These are phyloP conservation scores for Cutaneotrichosporon sp. DNA, from an alignment of 1,284 basidiomycete genomes.

Conservation along the genomic window DNA sequence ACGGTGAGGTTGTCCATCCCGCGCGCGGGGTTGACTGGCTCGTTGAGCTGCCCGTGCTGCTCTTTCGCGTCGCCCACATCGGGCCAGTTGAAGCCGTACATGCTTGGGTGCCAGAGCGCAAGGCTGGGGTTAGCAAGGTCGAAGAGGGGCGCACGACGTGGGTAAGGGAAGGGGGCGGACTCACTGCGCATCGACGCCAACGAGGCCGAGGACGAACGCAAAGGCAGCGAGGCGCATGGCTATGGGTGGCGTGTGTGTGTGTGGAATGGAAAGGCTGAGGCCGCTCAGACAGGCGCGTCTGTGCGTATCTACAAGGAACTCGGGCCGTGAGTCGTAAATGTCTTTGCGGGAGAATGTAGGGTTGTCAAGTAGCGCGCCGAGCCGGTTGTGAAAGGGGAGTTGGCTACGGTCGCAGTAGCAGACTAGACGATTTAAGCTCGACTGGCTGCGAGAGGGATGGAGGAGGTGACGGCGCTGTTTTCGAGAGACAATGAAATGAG, in stretches of 20 bases:
- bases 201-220: neutral
- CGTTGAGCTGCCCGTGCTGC: neutral
- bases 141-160: no score
- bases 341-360: no score
- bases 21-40: conserved; percentile 3
- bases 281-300: no score
- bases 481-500: no score
- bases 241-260: neutral
- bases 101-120: conserved; percentile 9
- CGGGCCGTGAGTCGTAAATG: no score
- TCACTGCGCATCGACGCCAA: conserved; percentile 6
- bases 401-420: no score
- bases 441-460: no score
- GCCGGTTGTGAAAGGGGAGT: no score
- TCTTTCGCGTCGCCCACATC: neutral
- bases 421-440: no score
- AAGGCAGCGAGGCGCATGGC: neutral
- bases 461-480: no score
- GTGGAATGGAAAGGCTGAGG: neutral
- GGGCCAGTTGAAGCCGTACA: conserved; percentile 10
- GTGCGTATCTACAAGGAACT: no score
- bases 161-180: neutral
- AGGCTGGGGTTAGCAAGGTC: conserved; percentile 1
- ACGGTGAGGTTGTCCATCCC: conserved; percentile 1
- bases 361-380: no score